A percentile compares a stretch with the other conserved stretches of the same genome.
phyloP scores from a whole-genome alignment of 148 eudicot species.

The Tetragonia tetragonoides region DNA sequence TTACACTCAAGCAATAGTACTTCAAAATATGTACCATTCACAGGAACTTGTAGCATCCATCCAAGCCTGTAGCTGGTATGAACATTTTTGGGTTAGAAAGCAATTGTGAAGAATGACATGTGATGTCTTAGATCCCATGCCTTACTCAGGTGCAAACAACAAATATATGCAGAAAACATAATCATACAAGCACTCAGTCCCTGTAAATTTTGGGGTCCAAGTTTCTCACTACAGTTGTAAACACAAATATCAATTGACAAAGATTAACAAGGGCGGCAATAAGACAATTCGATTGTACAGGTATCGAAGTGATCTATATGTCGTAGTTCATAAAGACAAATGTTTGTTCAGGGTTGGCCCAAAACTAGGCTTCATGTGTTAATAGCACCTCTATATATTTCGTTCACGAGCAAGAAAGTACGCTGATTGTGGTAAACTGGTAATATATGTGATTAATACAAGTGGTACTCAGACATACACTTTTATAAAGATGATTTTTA shows the following conservation, averaged over 20 bases:
- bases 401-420: not conserved
- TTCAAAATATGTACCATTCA: too few species aligned
- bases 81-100: too few species aligned
- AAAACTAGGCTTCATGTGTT: not conserved
- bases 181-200: too few species aligned
- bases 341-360: too few species aligned
- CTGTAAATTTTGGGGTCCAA: too few species aligned
- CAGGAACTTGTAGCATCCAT: too few species aligned
- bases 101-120: not conserved
- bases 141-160: not conserved
- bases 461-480: constrained; percentile 6
- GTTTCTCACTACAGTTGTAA: too few species aligned
- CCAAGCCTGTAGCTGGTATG: too few species aligned
- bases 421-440: not conserved
- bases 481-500: not conserved
- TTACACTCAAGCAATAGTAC: too few species aligned
- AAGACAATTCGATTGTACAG: not conserved
- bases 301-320: not conserved
- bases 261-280: not conserved
- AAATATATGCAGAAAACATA: not conserved
- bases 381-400: not conserved
- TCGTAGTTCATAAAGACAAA: too few species aligned
- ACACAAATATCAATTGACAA: too few species aligned
- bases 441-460: constrained; percentile 1
- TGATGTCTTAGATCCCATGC: not conserved